phyloP scores from a whole-genome alignment of 768 basidiomycete genomes.

The Mycena polygramma region DNA sequence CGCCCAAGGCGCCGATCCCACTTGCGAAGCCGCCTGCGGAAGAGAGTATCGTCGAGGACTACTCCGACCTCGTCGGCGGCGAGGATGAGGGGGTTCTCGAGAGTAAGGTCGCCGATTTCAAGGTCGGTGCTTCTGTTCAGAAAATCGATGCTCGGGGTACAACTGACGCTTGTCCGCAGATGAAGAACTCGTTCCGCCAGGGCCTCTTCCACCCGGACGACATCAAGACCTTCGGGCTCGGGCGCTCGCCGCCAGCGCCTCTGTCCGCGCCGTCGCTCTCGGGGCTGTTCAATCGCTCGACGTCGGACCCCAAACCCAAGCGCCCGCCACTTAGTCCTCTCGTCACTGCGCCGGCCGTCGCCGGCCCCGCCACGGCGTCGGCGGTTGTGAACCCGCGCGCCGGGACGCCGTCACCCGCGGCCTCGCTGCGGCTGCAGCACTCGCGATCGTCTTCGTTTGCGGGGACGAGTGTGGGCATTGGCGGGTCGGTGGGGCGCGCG shows the following conservation, averaged over 20 bases:
- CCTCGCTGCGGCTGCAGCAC: constrained; percentile 52
- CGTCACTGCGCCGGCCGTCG: constrained; percentile 45
- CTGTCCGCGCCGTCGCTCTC: constrained; percentile 75
- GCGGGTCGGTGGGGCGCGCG: constrained; percentile 75
- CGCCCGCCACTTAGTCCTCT: constrained; percentile 67
- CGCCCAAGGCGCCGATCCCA: constrained; percentile 60
- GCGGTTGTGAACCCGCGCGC: background rate
- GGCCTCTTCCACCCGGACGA: constrained; percentile 92
- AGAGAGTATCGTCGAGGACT: constrained; percentile 88
- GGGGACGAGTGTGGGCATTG: constrained; percentile 54
- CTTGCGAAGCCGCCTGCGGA: constrained; percentile 72
- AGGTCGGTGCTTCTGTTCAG: constrained; percentile 57
- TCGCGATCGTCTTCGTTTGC: constrained; percentile 72
- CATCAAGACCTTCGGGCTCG: constrained; percentile 79
- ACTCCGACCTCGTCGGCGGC: constrained; percentile 87
- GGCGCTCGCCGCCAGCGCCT: constrained; percentile 65
- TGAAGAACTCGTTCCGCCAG: constrained; percentile 78
- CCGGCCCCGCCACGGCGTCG: constrained; percentile 41
- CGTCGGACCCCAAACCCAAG: constrained; percentile 55
- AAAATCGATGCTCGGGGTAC: background rate
- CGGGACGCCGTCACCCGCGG: background rate
- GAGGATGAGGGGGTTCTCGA: constrained; percentile 79
- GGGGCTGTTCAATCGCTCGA: constrained; percentile 53
- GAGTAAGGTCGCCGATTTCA: constrained; percentile 88
- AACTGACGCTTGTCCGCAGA: constrained; percentile 47